Evolutionary conservation across 345 rosid genomes (phyloP).

Genomic region (Stellera chamaejasme): DNA sequence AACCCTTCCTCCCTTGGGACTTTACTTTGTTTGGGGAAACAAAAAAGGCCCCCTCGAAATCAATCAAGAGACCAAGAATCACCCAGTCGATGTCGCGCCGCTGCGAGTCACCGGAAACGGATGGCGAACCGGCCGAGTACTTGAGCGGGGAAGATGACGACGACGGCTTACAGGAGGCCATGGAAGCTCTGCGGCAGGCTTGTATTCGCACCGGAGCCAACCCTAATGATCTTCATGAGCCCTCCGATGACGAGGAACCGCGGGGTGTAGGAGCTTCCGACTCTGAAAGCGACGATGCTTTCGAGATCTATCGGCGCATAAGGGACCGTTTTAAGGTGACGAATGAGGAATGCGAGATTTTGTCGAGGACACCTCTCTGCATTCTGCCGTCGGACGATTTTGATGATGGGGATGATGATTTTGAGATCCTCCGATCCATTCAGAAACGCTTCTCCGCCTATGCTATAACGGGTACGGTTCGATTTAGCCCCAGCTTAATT

Average conservation of each 20-base stretch:
- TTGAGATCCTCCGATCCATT: conserved; percentile 63
- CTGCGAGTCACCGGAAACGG: conserved; percentile 22
- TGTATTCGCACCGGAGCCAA: conserved; percentile 46
- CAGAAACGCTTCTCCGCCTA: conserved; percentile 63
- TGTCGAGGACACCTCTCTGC: conserved; percentile 25
- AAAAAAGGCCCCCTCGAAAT: too few relatives aligned
- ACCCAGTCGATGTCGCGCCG: conserved; percentile 26
- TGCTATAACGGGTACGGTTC: conserved; percentile 32
- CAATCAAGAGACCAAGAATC: too few relatives aligned
- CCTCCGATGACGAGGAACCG: conserved; percentile 3
- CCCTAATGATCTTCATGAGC: conserved; percentile 18
- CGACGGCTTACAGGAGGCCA: conserved; percentile 53
- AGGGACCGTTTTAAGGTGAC: conserved; percentile 36
- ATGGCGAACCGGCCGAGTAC: conserved; percentile 27
- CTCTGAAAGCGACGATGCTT: conserved; percentile 57
- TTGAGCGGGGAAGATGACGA: conserved; percentile 30
- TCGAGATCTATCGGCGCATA: conserved; percentile 45
- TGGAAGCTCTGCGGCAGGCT: conserved; percentile 76
- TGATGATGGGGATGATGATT: conserved; percentile 60
- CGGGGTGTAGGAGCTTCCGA: conserved; percentile 11
- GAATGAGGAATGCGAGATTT: conserved; percentile 24
- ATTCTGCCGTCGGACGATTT: conserved; percentile 25
- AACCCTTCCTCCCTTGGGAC: too few relatives aligned
- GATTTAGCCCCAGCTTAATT: not conserved
- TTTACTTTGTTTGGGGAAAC: too few relatives aligned